Conservation (phyloP, 345 rosid species). For the Trapa bicornis region DNA sequence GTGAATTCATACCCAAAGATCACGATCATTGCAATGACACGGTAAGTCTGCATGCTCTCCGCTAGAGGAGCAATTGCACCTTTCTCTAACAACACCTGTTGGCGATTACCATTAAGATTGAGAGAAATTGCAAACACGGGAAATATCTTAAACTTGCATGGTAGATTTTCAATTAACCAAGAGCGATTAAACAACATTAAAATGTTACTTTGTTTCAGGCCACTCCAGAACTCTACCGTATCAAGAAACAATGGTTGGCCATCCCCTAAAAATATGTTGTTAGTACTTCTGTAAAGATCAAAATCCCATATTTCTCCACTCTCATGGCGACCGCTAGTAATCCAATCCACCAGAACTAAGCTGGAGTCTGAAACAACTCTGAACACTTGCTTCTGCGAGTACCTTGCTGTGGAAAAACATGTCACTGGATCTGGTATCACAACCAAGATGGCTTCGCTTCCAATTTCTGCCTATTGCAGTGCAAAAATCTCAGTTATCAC, state of each 20-base stretch:
- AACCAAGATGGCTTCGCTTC: slow-evolving; percentile 51
- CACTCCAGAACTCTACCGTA: slow-evolving; percentile 28
- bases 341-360: slow-evolving; percentile 81
- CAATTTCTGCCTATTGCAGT: slow-evolving; percentile 66
- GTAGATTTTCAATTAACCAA: background rate
- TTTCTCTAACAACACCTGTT: slow-evolving; percentile 61
- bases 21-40: slow-evolving; percentile 74
- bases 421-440: slow-evolving; percentile 90
- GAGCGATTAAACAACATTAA: background rate
- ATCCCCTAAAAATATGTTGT: slow-evolving; percentile 44
- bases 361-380: slow-evolving; percentile 50
- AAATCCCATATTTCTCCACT: slow-evolving; percentile 94
- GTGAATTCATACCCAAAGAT: slow-evolving; percentile 43
- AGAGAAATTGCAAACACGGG: background rate
- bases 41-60: slow-evolving; percentile 64
- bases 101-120: background rate
- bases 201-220: background rate
- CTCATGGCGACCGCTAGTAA: slow-evolving; percentile 86
- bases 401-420: slow-evolving; percentile 79
- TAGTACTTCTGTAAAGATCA: slow-evolving; percentile 67
- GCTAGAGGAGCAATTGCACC: slow-evolving; percentile 30
- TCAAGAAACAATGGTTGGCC: slow-evolving; percentile 67
- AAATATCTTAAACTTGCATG: background rate
- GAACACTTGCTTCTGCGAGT: slow-evolving; percentile 76
- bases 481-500: background rate